Evolutionary conservation across 2,329 filamentous ascomycete genomes (phyloP).

Genomic region (Sporothrix curviconia): DNA sequence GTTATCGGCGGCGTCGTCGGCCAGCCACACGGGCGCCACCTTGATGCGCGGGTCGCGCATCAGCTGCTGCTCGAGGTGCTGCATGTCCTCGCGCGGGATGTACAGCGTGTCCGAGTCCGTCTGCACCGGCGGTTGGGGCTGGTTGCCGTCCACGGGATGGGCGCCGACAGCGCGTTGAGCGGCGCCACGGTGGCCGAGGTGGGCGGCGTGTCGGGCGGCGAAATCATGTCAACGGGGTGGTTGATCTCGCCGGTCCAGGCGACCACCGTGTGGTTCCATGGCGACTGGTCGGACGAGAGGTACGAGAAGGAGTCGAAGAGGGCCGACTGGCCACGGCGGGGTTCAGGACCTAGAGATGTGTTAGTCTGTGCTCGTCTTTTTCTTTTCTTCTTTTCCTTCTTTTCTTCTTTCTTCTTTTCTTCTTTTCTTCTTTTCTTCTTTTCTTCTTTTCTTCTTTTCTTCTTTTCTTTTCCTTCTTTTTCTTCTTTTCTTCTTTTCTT

Average conservation of each 20-base stretch:
- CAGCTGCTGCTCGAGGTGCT: conserved; percentile 67
- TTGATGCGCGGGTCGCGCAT: conserved; percentile 66
- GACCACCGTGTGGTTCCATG: conserved; percentile 88
- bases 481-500: no score
- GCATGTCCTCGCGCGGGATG: conserved; percentile 63
- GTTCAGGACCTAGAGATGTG: conserved; percentile 56
- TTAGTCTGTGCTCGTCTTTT: background rate
- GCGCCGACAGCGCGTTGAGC: conserved; percentile 69
- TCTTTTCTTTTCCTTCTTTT: no score
- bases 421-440: conserved; percentile 1
- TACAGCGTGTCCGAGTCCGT: conserved; percentile 61
- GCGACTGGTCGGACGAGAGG: conserved; percentile 73
- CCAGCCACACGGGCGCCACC: conserved; percentile 83
- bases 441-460: background rate
- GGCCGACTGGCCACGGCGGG: conserved; percentile 80
- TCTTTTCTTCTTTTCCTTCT: background rate
- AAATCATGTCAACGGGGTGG: conserved; percentile 37
- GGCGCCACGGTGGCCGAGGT: conserved; percentile 46
- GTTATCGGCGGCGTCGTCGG: conserved; percentile 61
- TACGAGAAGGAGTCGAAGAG: conserved; percentile 87
- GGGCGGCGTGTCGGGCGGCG: conserved; percentile 43
- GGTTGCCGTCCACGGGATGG: conserved; percentile 68
- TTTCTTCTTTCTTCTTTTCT: background rate
- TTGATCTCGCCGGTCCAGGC: conserved; percentile 92
- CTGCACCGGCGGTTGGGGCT: conserved; percentile 44